Conservation (phyloP, 139 green algal species). For the Chlamydomonas incerta region DNA sequence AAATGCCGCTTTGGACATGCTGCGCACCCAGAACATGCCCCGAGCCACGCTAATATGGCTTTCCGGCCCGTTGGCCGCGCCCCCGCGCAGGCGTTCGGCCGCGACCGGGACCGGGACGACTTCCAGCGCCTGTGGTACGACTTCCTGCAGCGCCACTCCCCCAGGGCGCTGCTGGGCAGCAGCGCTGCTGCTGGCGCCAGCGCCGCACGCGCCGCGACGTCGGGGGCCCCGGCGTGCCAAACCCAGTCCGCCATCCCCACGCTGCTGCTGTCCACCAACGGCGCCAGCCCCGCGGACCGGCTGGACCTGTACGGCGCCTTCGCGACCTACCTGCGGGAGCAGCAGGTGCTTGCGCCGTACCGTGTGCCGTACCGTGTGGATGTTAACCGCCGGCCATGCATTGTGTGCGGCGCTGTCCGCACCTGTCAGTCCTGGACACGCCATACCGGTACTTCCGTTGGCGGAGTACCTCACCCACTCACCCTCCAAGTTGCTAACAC, state of each 20-base stretch:
- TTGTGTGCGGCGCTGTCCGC: no score
- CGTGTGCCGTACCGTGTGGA: no score
- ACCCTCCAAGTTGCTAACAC: no score
- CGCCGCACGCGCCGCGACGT: not conserved
- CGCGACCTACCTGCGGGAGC: constrained; percentile 2
- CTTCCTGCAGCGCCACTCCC: not conserved
- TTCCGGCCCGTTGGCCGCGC: not conserved
- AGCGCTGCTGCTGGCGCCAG: no score
- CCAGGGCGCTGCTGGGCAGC: no score
- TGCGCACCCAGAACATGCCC: not conserved
- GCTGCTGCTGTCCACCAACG: constrained; percentile 35
- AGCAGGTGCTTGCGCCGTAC: not conserved
- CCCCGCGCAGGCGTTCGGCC: not conserved
- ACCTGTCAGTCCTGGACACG: not conserved
- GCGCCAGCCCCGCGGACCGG: constrained; percentile 15
- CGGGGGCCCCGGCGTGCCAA: not conserved
- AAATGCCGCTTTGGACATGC: no score
- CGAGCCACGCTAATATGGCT: not conserved
- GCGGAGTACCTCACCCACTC: no score
- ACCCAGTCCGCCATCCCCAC: constrained; percentile 9
- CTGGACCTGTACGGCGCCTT: constrained; percentile 24
- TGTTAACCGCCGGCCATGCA: no score
- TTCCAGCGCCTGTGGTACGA: constrained; percentile 28
- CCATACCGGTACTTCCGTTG: no score
- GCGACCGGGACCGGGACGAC: constrained; percentile 21